Base-by-base conservation (phyloP, 768 basidiomycete genomes). In the Collybia sp. region DNA sequence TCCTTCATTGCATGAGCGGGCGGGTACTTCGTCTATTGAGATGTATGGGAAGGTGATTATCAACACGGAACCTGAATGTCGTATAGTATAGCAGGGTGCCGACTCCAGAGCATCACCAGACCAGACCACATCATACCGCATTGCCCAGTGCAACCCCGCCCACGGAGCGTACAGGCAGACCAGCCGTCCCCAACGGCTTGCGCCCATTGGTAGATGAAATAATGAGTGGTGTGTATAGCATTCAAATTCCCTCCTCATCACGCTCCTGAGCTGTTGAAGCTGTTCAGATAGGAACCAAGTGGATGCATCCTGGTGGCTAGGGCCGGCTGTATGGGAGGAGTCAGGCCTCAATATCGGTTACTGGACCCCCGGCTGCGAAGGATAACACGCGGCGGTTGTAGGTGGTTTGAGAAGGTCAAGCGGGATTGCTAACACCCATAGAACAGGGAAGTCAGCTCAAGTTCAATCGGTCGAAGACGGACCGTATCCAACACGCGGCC, bases 311-410 rank as follows among this genome's bases (percentile, higher is more conserved):
- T 54, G 53, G 50, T 54, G 53, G 53, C 53, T 46, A 3, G 33
- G 33, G 18, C 53, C 39, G 20, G 4, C 44, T 13, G 42, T 43
- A 20, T 53, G 53, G 48, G 38, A 36, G 15, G 34, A 34, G n/a
- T 45, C 39, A 18, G 51, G 49, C 12, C 31, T 52, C 32, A 51
- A 55, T 32, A 38, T 53, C 9, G 51, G 53, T 6, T 48, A 51
- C 37, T 61, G 60, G 60, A 53, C 56, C 1, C 34, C 45, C 6
- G 40, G 48, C 35, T 52, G 53, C 31, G 55, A 61, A 18, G 40
- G 39, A 12, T 61, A 56, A 49, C 44, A 44, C 47, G 17, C 33
- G 39, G 15, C 48, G 40, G 4, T 39, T 53, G 1, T 18, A 44
- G 5, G n/a, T 25, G 2, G 52, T 53, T 30, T 19, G 47, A 12